Percentiles rank a stretch among this genome's conserved stretches.
These are phyloP conservation scores for Aaosphaeria arxii DNA, from an alignment of 2,329 filamentous ascomycete genomes.

Conservation along the genomic window DNA sequence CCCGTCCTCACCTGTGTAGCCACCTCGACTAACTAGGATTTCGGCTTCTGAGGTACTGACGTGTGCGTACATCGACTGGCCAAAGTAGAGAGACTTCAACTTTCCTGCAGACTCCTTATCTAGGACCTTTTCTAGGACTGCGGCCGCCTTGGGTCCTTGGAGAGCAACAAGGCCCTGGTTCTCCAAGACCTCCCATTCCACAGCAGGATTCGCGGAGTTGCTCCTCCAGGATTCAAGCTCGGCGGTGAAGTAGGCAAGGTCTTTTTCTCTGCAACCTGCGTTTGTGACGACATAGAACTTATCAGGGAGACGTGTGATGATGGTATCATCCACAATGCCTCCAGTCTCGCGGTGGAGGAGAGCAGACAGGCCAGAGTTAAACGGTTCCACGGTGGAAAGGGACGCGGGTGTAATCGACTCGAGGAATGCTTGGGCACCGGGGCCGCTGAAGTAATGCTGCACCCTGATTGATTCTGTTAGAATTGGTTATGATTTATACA, in stretches of 20 bases:
- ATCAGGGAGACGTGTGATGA: slow-evolving; percentile 69
- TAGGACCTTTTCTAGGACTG: slow-evolving; percentile 65
- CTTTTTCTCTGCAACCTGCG: slow-evolving; percentile 86
- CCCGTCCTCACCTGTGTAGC: slow-evolving; percentile 97
- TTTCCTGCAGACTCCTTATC: slow-evolving; percentile 43
- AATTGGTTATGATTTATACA: background rate
- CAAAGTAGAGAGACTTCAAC: slow-evolving; percentile 71
- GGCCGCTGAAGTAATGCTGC: slow-evolving; percentile 80
- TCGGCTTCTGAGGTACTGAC: slow-evolving; percentile 56
- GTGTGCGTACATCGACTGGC: slow-evolving; percentile 65
- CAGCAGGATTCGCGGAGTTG: slow-evolving; percentile 40
- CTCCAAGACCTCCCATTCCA: slow-evolving; percentile 68
- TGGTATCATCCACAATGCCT: slow-evolving; percentile 91
- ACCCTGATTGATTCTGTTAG: slow-evolving; percentile 45
- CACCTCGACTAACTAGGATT: slow-evolving; percentile 78
- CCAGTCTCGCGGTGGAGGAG: slow-evolving; percentile 72
- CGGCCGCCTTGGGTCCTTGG: slow-evolving; percentile 76
- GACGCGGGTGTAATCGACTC: slow-evolving; percentile 79
- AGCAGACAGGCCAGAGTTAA: slow-evolving; percentile 79
- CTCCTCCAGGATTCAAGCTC: slow-evolving; percentile 58
- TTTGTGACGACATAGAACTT: slow-evolving; percentile 94
- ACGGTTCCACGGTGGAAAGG: slow-evolving; percentile 59
- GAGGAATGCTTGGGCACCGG: slow-evolving; percentile 76
- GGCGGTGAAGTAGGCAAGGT: slow-evolving; percentile 70
- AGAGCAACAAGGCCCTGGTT: slow-evolving; percentile 80